A percentile compares a stretch with the other conserved stretches of the same genome.
Conservation (phyloP, 2,329 filamentous ascomycete genomes). For the Aspergillus tubingensis region DNA sequence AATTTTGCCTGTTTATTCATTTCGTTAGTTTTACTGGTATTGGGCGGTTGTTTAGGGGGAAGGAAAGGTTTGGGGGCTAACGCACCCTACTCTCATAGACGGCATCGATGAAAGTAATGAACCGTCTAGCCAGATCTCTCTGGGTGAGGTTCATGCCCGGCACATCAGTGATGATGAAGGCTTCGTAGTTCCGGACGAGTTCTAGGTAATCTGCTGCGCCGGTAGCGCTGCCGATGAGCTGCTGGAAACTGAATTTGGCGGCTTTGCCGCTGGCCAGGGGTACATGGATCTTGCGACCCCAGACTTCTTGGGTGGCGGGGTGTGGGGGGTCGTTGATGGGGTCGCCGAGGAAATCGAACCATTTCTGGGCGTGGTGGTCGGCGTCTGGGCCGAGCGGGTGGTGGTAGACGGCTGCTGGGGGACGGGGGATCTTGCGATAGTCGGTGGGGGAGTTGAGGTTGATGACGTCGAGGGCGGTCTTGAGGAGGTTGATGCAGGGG, state of each 20-base stretch:
- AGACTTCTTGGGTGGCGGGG: conserved; percentile 77
- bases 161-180: conserved; percentile 88
- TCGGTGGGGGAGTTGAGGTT: conserved; percentile 95
- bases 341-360: conserved; percentile 94
- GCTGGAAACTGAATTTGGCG: conserved; percentile 88
- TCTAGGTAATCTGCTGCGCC: conserved; percentile 95
- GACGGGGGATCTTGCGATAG: conserved; percentile 94
- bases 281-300: conserved; percentile 87
- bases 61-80: background rate
- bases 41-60: background rate
- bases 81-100: conserved; percentile 74
- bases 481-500: conserved; percentile 90
- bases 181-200: conserved; percentile 83
- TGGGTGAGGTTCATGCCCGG: conserved; percentile 87
- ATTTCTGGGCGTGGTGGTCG: conserved; percentile 80
- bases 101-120: conserved; percentile 97
- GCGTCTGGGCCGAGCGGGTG: conserved; percentile 79
- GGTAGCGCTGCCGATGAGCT: conserved; percentile 84
- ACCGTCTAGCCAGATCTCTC: conserved; percentile 83
- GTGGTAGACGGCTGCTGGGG: conserved; percentile 92
- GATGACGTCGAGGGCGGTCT: conserved; percentile 79
- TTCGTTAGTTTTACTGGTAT: background rate
- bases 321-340: conserved; percentile 74
- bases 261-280: conserved; percentile 84
- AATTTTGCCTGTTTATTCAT: conserved; percentile 71